Evolutionary conservation across 805 yeast species (phyloP).

Genomic region (Ogataea methylovora): DNA sequence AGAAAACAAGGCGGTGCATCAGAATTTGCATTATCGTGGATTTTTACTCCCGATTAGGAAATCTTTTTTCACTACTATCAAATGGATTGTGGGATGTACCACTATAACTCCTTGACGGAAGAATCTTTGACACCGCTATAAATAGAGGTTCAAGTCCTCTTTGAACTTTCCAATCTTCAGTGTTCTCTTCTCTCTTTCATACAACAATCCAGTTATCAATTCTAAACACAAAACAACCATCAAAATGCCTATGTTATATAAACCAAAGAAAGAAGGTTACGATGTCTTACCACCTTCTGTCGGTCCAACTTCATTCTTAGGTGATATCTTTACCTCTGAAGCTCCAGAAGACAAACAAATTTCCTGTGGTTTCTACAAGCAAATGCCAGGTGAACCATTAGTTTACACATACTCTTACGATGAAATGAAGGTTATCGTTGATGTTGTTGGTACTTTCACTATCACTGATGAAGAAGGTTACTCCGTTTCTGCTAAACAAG

Average conservation of each 20-base stretch:
- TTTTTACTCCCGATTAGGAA: too few species aligned
- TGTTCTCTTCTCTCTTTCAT: too few species aligned
- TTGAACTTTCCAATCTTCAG: too few species aligned
- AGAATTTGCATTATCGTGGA: too few species aligned
- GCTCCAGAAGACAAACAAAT: conserved; percentile 50
- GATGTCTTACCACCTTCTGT: conserved; percentile 49
- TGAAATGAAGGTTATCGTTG: conserved; percentile 62
- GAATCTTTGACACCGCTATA: too few species aligned
- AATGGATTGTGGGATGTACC: too few species aligned
- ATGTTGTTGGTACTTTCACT: conserved; percentile 53
- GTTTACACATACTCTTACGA: conserved; percentile 56
- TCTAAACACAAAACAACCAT: neutral
- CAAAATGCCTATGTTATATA: conserved; percentile 49
- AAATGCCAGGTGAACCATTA: conserved; percentile 57
- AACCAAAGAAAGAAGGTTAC: conserved; percentile 45
- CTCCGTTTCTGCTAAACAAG: conserved; percentile 47
- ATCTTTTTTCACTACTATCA: too few species aligned
- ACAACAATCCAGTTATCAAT: too few species aligned
- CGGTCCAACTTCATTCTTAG: conserved; percentile 58
- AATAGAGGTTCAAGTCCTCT: too few species aligned
- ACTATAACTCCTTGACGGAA: too few species aligned
- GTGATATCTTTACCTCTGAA: conserved; percentile 51
- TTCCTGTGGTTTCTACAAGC: conserved; percentile 61
- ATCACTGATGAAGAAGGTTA: conserved; percentile 58
- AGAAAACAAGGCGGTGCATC: too few species aligned